A percentile compares a stretch with the other conserved stretches of the same genome.
Conservation (phyloP, 257 asterid species). For the Phtheirospermum japonicum region DNA sequence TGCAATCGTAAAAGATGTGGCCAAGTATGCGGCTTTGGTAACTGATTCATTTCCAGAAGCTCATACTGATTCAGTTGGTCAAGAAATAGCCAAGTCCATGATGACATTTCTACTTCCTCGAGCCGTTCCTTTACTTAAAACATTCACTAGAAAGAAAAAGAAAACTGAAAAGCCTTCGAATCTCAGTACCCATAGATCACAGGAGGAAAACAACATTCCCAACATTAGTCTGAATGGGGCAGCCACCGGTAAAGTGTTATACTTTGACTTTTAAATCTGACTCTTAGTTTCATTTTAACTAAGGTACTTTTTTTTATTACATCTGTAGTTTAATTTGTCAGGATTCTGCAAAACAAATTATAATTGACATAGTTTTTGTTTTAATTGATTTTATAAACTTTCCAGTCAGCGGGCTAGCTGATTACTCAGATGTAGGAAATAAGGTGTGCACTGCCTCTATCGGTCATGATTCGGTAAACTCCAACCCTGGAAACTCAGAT, state of each 20-base stretch:
- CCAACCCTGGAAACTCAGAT: conserved; percentile 36
- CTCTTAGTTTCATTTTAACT: conserved; percentile 12
- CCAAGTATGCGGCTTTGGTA: conserved; percentile 37
- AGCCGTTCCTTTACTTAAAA: conserved; percentile 80
- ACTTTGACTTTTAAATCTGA: conserved; percentile 20
- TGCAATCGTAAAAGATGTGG: conserved; percentile 31
- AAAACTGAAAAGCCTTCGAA: conserved; percentile 35
- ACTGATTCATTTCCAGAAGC: conserved; percentile 52
- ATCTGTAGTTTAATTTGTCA: conserved; percentile 11
- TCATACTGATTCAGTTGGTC: conserved; percentile 49
- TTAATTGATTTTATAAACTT: conserved; percentile 22
- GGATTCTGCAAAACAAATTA: conserved; percentile 13
- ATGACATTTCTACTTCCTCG: conserved; percentile 76
- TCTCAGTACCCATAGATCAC: conserved; percentile 30
- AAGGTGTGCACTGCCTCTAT: conserved; percentile 26
- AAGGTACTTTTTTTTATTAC: conserved; percentile 21
- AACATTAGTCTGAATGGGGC: conserved; percentile 27
- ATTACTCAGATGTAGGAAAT: conserved; percentile 34
- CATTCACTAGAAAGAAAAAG: conserved; percentile 71
- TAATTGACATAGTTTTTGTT: conserved; percentile 20
- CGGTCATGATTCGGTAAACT: conserved; percentile 34
- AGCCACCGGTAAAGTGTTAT: conserved; percentile 49
- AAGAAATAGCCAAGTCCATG: conserved; percentile 69
- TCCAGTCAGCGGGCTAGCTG: conserved; percentile 38
- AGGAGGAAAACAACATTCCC: conserved; percentile 34